A percentile compares a stretch with the other conserved stretches of the same genome.
Evolutionary conservation across 805 yeast genomes (phyloP).

Genomic region (Sugiyamaella valdiviana): DNA sequence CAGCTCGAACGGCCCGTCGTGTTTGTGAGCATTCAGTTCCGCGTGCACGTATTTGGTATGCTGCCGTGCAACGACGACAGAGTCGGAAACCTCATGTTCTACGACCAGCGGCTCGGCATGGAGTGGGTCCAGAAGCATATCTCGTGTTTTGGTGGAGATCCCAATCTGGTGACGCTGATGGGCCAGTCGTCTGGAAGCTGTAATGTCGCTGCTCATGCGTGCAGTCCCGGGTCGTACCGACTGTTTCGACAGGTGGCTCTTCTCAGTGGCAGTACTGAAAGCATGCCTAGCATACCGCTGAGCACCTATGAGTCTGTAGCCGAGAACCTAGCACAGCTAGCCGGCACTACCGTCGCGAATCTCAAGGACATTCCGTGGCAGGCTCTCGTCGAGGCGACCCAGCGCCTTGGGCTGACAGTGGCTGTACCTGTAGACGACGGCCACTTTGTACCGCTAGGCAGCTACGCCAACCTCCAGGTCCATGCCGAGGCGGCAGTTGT

Average conservation of each 20-base stretch:
- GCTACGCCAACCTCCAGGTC: slow-evolving; percentile 12
- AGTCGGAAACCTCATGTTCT: slow-evolving; percentile 37
- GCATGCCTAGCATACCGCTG: slow-evolving; percentile 16
- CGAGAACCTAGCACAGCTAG: slow-evolving; percentile 9
- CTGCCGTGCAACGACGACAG: slow-evolving; percentile 32
- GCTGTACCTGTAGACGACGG: slow-evolving; percentile 27
- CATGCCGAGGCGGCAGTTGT: slow-evolving; percentile 21
- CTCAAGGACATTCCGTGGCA: slow-evolving; percentile 21
- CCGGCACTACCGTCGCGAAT: slow-evolving; percentile 18
- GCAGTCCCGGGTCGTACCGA: slow-evolving; percentile 10
- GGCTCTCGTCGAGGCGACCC: slow-evolving; percentile 23
- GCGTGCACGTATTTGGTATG: slow-evolving; percentile 37
- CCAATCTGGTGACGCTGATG: slow-evolving; percentile 37
- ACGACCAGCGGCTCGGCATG: slow-evolving; percentile 44
- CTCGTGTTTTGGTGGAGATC: slow-evolving; percentile 43
- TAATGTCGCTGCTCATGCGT: slow-evolving; percentile 36
- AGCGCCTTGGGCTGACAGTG: slow-evolving; percentile 20
- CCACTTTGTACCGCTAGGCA: slow-evolving; percentile 20
- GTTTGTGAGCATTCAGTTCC: slow-evolving; percentile 35
- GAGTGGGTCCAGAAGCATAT: slow-evolving; percentile 44
- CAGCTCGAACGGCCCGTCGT: slow-evolving; percentile 27
- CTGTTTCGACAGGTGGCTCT: slow-evolving; percentile 23
- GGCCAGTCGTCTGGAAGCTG: slow-evolving; percentile 47
- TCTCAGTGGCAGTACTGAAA: slow-evolving; percentile 26
- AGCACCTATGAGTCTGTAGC: slow-evolving; percentile 20